Evolutionary conservation across 495 filamentous ascomycete species (phyloP), one percentile per base, ranked within the genome.

Genomic region (Penicillium arizonense): DNA sequence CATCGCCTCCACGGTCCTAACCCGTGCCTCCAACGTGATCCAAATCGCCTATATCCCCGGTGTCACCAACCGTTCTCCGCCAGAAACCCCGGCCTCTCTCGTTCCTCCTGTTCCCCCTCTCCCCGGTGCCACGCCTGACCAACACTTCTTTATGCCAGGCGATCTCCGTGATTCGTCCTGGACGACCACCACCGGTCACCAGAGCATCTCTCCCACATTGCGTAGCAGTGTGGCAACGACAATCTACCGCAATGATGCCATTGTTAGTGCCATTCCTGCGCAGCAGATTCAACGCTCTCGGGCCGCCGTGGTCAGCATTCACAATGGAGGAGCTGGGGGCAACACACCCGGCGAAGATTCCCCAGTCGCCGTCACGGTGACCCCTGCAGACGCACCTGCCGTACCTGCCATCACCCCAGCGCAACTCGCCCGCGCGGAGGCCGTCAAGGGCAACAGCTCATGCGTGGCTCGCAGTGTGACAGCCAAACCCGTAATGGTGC

Each of bases 41-140:
- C 94, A 97, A 72, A 98, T 98, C 68, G 94, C 95, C 39, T 98
- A 97, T 69, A 97, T 98, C 57, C 94, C 94, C 43, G 94, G 94
- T 40, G 92, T 97, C 64, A 97, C 91, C 49, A 97, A 97, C 72
- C 82, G 94, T 41, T 91, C 91, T 4, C 84, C 87, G 2, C 88
- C 89, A 9, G 82, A 88, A 26, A 91, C 89, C 1, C 90, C 91
- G 8, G 86, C 85, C 32, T 75, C 90, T n/a, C 80, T 96, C 32
- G 86, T 95, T 14, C 92, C 91, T 23, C 94, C 94, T 0, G 91
- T 98, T 11, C 94, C 94, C 40, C 91, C 94, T 24, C 87, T 97
- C 56, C 93, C 94, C 42, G 83, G 87, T 63, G 80, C 82, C 10
- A 65, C 69, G 14, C 81, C 89, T 44, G 91, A 96, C 47, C 89